Evolutionary conservation across 2,329 filamentous ascomycete species (phyloP).

Genomic region (Diaporthe humulicola): DNA sequence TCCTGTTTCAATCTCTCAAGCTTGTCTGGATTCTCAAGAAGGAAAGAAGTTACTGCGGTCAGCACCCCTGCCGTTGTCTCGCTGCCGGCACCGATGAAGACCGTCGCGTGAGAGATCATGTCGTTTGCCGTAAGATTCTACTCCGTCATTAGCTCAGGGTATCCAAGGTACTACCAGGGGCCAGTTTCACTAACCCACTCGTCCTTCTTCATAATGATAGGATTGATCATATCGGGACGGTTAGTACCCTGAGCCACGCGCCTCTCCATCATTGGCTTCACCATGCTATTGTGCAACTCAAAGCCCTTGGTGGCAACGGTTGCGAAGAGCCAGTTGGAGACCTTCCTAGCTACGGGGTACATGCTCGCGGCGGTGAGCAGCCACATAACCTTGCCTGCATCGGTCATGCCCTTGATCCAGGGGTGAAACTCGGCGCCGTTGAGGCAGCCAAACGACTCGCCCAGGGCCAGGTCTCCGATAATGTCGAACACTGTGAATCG

Average conservation of each 20-base stretch:
- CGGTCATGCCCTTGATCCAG: conserved; percentile 8
- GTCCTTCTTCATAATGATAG: conserved; percentile 22
- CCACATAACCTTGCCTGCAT: conserved; percentile 26
- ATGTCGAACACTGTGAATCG: conserved; percentile 50
- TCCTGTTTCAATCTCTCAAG: conserved; percentile 1
- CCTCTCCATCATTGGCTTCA: conserved; percentile 13
- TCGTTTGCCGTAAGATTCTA: background rate
- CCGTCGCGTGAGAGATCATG: conserved; percentile 14
- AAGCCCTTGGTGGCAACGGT: conserved; percentile 12
- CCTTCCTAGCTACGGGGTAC: background rate
- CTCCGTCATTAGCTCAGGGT: background rate
- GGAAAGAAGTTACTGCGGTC: conserved; percentile 15
- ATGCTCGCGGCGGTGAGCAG: conserved; percentile 12
- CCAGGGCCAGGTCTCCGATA: conserved; percentile 23
- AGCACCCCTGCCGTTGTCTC: conserved; percentile 23
- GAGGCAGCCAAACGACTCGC: conserved; percentile 29
- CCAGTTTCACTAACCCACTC: background rate
- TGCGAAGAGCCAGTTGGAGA: conserved; percentile 9
- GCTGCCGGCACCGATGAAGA: conserved; percentile 23
- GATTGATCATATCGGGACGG: conserved; percentile 15
- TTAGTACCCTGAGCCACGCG: background rate
- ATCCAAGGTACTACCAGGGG: too few relatives aligned
- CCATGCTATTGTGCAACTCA: conserved; percentile 10
- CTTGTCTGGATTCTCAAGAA: conserved; percentile 9
- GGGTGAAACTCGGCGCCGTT: conserved; percentile 6